These are phyloP conservation scores for Vaccinium vitisidaea DNA, from an alignment of 148 eudicot genomes.

Conservation along the genomic window DNA sequence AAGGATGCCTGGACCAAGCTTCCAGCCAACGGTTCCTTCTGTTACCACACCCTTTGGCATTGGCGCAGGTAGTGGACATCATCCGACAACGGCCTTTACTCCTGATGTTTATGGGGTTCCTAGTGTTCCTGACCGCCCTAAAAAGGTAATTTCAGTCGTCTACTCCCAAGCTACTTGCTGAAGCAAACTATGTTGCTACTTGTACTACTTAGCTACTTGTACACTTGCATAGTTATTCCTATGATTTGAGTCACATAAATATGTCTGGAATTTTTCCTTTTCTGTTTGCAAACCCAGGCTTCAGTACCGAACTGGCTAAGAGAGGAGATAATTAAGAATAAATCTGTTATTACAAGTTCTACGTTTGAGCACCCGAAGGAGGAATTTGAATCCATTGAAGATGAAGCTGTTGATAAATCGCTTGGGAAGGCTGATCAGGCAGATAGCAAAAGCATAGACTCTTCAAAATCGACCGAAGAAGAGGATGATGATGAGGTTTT, in stretches of 20 bases:
- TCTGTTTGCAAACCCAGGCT: slow-evolving; percentile 50
- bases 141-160: slow-evolving; percentile 47
- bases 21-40: slow-evolving; percentile 55
- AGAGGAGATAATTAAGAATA: slow-evolving; percentile 95
- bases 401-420: slow-evolving; percentile 56
- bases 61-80: slow-evolving; percentile 52
- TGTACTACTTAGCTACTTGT: not conserved
- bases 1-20: slow-evolving; percentile 52
- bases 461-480: slow-evolving; percentile 78
- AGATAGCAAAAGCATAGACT: slow-evolving; percentile 78
- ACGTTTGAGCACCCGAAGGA: slow-evolving; percentile 47
- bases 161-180: not conserved
- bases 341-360: slow-evolving; percentile 61
- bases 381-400: slow-evolving; percentile 59
- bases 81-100: slow-evolving; percentile 56
- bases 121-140: slow-evolving; percentile 74
- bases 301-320: slow-evolving; percentile 96
- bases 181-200: not conserved
- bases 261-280: not conserved
- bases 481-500: slow-evolving; percentile 69
- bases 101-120: slow-evolving; percentile 66
- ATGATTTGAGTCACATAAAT: not conserved
- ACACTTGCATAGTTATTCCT: not conserved
- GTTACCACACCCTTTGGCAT: slow-evolving; percentile 51
- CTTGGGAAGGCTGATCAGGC: slow-evolving; percentile 58